Conservation (phyloP, 2,329 filamentous ascomycete species). For the Pestalotiopsis fici region DNA sequence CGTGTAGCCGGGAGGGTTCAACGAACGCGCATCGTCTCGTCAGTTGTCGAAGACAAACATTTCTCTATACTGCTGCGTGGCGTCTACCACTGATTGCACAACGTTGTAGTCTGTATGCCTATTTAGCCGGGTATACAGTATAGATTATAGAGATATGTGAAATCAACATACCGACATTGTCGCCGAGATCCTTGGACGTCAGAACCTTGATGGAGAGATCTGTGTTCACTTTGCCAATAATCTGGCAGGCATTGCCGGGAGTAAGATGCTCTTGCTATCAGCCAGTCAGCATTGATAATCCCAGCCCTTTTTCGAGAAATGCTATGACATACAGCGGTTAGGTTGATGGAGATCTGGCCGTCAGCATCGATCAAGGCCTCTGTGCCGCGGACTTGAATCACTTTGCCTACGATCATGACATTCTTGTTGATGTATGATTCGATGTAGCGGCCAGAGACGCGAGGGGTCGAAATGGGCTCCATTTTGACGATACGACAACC, state of each 20-base stretch:
- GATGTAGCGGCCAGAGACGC: slow-evolving; percentile 80
- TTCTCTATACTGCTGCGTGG: slow-evolving; percentile 76
- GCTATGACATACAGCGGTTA: slow-evolving; percentile 65
- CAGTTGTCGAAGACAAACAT: slow-evolving; percentile 67
- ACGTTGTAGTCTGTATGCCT: slow-evolving; percentile 68
- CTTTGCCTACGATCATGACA: slow-evolving; percentile 84
- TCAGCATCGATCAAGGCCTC: slow-evolving; percentile 78
- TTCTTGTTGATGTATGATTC: slow-evolving; percentile 73
- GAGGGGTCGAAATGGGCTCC: slow-evolving; percentile 74
- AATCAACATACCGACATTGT: slow-evolving; percentile 62
- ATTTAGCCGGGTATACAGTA: slow-evolving; percentile 2
- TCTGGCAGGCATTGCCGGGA: slow-evolving; percentile 69
- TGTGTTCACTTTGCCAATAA: slow-evolving; percentile 78
- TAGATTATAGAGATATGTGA: not conserved
- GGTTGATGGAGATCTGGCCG: slow-evolving; percentile 71
- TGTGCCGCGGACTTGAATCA: slow-evolving; percentile 79
- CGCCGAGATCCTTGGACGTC: slow-evolving; percentile 69
- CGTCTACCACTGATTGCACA: slow-evolving; percentile 79
- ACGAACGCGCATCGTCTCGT: slow-evolving; percentile 22
- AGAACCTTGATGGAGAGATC: slow-evolving; percentile 74
- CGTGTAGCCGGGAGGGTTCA: slow-evolving; percentile 9
- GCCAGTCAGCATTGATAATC: not conserved
- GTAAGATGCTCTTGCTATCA: slow-evolving; percentile 69
- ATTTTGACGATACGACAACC: slow-evolving; percentile 43
- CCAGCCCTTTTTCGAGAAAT: not conserved